Conservation (phyloP, 345 rosid genomes). For the Clarkia xantiana region DNA sequence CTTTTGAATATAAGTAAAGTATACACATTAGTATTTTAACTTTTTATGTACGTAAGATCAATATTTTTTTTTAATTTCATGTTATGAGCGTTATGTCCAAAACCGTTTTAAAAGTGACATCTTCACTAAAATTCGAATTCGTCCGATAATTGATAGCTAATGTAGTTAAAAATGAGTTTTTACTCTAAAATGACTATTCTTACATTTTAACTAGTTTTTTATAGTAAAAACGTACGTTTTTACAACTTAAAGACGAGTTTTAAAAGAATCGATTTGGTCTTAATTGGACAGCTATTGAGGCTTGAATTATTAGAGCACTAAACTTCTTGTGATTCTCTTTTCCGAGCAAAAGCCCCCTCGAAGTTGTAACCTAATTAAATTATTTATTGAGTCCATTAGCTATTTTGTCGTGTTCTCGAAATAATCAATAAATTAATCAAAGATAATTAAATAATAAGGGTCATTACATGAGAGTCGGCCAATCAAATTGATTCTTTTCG, state of each 20-base stretch:
- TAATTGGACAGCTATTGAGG: constrained; percentile 5
- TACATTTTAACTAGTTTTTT: too few relatives aligned
- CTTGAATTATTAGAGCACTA: constrained; percentile 3
- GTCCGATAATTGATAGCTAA: too few relatives aligned
- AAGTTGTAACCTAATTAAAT: background rate
- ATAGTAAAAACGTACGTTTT: too few relatives aligned
- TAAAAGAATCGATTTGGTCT: background rate
- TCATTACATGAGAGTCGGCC: constrained; percentile 9
- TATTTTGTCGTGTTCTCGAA: constrained; percentile 7
- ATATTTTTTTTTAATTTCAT: background rate
- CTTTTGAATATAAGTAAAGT: too few relatives aligned
- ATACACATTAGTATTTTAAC: background rate
- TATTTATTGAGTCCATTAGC: background rate
- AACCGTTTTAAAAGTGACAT: too few relatives aligned
- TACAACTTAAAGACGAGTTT: too few relatives aligned
- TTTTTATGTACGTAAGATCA: background rate
- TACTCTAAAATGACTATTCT: too few relatives aligned
- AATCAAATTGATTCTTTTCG: constrained; percentile 6
- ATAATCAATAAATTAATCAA: constrained; percentile 6
- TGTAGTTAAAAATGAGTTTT: too few relatives aligned
- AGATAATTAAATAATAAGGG: constrained; percentile 8
- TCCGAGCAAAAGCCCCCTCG: constrained; percentile 4
- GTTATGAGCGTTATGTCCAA: too few relatives aligned
- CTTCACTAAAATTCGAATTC: too few relatives aligned
- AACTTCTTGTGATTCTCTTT: constrained; percentile 3